Evolutionary conservation across 179 eudicot genomes (phyloP), one percentile per base, ranked within the genome.

Genomic region (Heliamphora pulchella): DNA sequence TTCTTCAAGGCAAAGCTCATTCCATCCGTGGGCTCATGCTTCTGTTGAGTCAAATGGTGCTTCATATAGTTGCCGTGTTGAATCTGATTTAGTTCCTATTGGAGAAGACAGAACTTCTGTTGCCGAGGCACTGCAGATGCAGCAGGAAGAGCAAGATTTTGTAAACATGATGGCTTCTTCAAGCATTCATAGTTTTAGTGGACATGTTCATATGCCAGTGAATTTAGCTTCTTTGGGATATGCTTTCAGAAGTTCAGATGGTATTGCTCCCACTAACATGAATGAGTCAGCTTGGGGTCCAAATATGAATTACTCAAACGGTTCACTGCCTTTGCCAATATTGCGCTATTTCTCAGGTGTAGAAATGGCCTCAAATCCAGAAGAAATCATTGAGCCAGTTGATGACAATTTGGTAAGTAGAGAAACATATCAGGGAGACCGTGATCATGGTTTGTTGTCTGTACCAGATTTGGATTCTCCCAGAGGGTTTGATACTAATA

Each of bases 91-190:
- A 17, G 75, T 18, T 77, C 51, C 51, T 13, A 54, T 79, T 71
- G 74, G 76, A 71, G 75, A 82, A 31, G 87, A 83, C 46, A 70
- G 31, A 79, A 71, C 74, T 59, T 82, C 83, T 78, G 81, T 58
- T 74, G 79, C 81, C 62, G 83, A 82, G 54, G 64, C 86, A 22
- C 91, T 82, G 44, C 90, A 86, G 79, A 86, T 89, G 91, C 91
- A 87, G 71, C 93, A 90, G 79, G 97, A 90, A 78, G 97, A 93
- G 83, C 97, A 91, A 83, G 97, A 91, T 87, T 88, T 87, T 80
- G 92, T 91, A 78, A 94, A 91, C 82, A 82, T 89, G 91, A 89
- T 91, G 93, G 86, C 93, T 43, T 87, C 93, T 75, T 73, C 91
- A 64, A 82, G 85, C 39, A 39, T 88, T 62, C 89, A 89, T 71